A percentile compares a stretch with the other conserved stretches of the same genome.
These are phyloP conservation scores for Quercus dentata DNA, from an alignment of 306 rosid species.

Conservation along the genomic window DNA sequence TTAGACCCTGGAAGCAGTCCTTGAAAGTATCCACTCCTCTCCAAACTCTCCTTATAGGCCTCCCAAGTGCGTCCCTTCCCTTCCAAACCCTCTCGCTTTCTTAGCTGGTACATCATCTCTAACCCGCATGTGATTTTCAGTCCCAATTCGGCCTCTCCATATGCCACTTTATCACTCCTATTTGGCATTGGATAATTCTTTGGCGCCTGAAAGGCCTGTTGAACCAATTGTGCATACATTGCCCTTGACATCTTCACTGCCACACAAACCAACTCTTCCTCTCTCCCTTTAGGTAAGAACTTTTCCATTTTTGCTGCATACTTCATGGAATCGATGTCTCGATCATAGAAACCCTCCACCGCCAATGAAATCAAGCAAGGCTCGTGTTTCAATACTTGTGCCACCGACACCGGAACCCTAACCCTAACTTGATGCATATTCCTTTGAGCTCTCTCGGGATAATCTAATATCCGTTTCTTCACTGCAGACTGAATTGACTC, in stretches of 20 bases:
- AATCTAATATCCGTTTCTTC: constrained; percentile 50
- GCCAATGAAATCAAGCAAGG: constrained; percentile 71
- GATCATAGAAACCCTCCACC: constrained; percentile 86
- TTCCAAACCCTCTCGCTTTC: constrained; percentile 62
- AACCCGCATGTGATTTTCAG: constrained; percentile 91
- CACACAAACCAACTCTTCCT: constrained; percentile 56
- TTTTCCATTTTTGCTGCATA: constrained; percentile 75
- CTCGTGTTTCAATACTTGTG: constrained; percentile 62
- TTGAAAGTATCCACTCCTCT: constrained; percentile 68
- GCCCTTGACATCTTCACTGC: constrained; percentile 87
- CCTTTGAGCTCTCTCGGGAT: constrained; percentile 58
- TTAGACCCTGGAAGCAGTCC: constrained; percentile 75
- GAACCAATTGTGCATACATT: constrained; percentile 87
- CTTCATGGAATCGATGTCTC: constrained; percentile 83
- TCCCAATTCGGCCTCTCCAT: constrained; percentile 74
- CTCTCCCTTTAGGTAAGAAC: constrained; percentile 55
- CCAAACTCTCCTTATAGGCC: constrained; percentile 68
- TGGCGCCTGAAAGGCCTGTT: constrained; percentile 82
- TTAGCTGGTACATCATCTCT: constrained; percentile 90
- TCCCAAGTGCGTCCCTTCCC: constrained; percentile 80
- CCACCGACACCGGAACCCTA: constrained; percentile 75
- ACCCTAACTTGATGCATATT: constrained; percentile 65
- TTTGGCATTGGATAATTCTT: constrained; percentile 70
- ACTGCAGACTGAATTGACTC: constrained; percentile 58
- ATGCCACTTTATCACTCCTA: constrained; percentile 28